Percentiles rank a stretch among this genome's conserved stretches.
Evolutionary conservation across 2,329 filamentous ascomycete species (phyloP).

Genomic region (Aureobasidium sp.): DNA sequence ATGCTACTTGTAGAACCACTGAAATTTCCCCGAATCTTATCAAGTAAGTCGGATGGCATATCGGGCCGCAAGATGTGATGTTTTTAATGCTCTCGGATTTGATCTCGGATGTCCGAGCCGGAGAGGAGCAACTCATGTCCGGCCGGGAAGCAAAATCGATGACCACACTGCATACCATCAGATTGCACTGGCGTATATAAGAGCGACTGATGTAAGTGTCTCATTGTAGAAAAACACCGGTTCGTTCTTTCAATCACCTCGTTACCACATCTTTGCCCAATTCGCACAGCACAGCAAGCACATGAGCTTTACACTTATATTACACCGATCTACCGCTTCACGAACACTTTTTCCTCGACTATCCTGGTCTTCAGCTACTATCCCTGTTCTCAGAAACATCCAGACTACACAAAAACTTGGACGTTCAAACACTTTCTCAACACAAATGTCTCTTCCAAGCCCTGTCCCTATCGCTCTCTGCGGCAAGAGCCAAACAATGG

Average conservation of each 20-base stretch:
- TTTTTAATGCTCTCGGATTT: not conserved
- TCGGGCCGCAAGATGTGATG: not conserved
- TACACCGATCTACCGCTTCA: not conserved
- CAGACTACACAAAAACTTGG: not conserved
- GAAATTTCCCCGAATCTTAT: not conserved
- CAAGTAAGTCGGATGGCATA: not conserved
- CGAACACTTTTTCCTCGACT: not conserved
- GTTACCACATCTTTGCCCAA: not conserved
- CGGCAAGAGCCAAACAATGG: constrained; percentile 10
- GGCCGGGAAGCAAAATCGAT: not conserved
- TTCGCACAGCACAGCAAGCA: not conserved
- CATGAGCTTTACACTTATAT: not conserved
- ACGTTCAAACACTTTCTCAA: not conserved
- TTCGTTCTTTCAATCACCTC: not conserved
- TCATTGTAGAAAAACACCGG: not conserved
- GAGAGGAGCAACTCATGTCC: constrained; percentile 5
- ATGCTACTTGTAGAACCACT: not conserved
- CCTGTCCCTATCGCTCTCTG: constrained; percentile 11
- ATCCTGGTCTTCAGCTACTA: not conserved
- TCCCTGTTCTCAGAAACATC: no score
- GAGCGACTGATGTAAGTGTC: not conserved
- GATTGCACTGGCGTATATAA: not conserved
- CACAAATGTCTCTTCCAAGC: not conserved
- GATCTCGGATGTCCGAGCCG: constrained; percentile 3
- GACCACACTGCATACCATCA: constrained; percentile 2